A percentile compares a stretch with the other conserved stretches of the same genome.
Conservation (phyloP, 371 early-diverging fungal species). For the Phascolomyces articulosus region DNA sequence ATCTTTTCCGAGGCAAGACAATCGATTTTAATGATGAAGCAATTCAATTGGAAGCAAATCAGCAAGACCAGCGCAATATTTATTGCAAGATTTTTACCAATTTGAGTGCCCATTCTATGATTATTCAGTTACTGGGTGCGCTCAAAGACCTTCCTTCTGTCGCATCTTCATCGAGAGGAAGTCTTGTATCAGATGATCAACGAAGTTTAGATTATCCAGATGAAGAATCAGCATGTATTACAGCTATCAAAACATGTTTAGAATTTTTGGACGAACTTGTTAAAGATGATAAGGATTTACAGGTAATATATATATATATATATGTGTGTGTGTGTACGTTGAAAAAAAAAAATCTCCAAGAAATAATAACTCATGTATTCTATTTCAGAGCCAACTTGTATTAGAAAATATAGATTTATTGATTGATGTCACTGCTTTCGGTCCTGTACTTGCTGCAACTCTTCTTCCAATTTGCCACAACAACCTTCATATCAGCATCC, state of each 20-base stretch:
- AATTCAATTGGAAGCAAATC: constrained; percentile 10
- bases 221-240: constrained; percentile 10
- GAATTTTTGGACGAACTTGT: constrained; percentile 27
- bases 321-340: too few relatives aligned
- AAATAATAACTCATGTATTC: background rate
- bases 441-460: constrained; percentile 18
- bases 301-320: constrained; percentile 23
- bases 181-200: background rate
- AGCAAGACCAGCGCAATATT: constrained; percentile 13
- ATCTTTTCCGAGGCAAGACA: constrained; percentile 36
- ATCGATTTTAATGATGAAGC: constrained; percentile 29
- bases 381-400: constrained; percentile 29
- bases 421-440: constrained; percentile 32
- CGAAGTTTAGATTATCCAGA: constrained; percentile 1
- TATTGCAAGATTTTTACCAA: constrained; percentile 35
- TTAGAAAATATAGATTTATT: constrained; percentile 48
- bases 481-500: constrained; percentile 37
- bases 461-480: constrained; percentile 35
- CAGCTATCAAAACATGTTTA: constrained; percentile 17
- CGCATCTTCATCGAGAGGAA: background rate
- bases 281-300: constrained; percentile 26
- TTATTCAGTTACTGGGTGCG: constrained; percentile 18
- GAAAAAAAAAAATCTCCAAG: too few relatives aligned
- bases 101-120: constrained; percentile 20
- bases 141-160: constrained; percentile 13